Percentiles rank a stretch among this genome's conserved stretches.
These are phyloP conservation scores for Dissophora ornata DNA, from an alignment of 192 early-diverging fungal species.

Conservation along the genomic window DNA sequence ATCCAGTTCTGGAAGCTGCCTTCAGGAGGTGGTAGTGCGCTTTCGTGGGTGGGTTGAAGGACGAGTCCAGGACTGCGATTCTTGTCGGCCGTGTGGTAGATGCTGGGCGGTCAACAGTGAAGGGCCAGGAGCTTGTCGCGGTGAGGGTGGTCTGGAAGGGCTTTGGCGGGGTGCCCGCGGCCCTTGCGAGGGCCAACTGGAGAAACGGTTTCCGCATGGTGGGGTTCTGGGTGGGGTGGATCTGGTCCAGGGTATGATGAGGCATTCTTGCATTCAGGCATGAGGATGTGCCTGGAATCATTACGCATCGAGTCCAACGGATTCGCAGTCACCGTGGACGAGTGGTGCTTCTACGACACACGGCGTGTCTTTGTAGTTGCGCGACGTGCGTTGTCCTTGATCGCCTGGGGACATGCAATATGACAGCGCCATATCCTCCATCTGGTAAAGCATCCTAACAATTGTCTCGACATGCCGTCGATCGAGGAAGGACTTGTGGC, in stretches of 20 bases:
- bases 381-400: too few species aligned
- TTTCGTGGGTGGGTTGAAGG: slow-evolving; percentile 79
- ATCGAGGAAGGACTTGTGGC: too few species aligned
- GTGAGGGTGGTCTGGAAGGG: slow-evolving; percentile 49
- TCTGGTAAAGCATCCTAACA: too few species aligned
- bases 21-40: slow-evolving; percentile 70
- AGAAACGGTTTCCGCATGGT: slow-evolving; percentile 42
- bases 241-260: background rate
- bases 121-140: slow-evolving; percentile 43
- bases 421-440: too few species aligned
- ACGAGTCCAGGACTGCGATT: slow-evolving; percentile 76
- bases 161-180: slow-evolving; percentile 15
- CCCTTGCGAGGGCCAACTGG: slow-evolving; percentile 27
- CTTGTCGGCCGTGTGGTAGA: slow-evolving; percentile 20
- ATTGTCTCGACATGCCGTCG: too few species aligned
- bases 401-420: too few species aligned
- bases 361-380: too few species aligned
- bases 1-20: slow-evolving; percentile 53
- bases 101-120: slow-evolving; percentile 30
- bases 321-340: too few species aligned
- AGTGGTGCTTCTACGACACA: too few species aligned
- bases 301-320: too few species aligned
- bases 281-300: too few species aligned
- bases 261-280: too few species aligned
- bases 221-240: background rate